phyloP scores from a whole-genome alignment of 306 rosid genomes.

The Arachis stenosperma region DNA sequence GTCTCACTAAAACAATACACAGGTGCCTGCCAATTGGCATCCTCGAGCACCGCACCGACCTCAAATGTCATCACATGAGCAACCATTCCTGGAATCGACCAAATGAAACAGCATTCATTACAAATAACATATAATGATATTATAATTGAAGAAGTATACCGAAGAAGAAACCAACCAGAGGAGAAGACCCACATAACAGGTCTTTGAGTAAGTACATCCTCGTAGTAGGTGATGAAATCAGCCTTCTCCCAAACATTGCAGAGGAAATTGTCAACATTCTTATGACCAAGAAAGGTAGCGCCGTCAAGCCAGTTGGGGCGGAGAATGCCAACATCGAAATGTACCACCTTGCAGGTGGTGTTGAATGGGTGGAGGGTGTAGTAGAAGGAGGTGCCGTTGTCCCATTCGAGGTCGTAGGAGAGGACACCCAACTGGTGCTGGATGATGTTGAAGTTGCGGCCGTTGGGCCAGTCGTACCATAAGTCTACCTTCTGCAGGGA shows the following conservation, averaged over 20 bases:
- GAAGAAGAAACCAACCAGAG: no score
- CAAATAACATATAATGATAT: no score
- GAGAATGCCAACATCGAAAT: constrained; percentile 76
- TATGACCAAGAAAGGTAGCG: constrained; percentile 73
- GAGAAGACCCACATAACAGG: no score
- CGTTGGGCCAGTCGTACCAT: constrained; percentile 97
- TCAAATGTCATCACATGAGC: constrained; percentile 70
- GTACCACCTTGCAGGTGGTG: constrained; percentile 48
- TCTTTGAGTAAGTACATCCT: no score
- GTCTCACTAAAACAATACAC: constrained; percentile 52
- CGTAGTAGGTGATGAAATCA: no score
- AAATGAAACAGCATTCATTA: no score
- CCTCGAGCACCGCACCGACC: constrained; percentile 82
- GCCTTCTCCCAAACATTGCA: constrained; percentile 90
- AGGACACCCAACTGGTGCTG: constrained; percentile 68
- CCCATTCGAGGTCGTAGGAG: constrained; percentile 82
- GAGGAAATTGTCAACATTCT: constrained; percentile 69
- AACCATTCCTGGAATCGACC: neutral
- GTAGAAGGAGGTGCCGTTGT: constrained; percentile 82
- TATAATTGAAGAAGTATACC: no score
- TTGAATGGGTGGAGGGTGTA: constrained; percentile 52
- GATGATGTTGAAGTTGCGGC: constrained; percentile 90
- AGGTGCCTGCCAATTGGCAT: constrained; percentile 91
- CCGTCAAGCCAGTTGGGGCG: constrained; percentile 89
- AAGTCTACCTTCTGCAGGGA: constrained; percentile 60